phyloP scores from a whole-genome alignment of 331 rosid genomes.

The Acacia concinna region DNA sequence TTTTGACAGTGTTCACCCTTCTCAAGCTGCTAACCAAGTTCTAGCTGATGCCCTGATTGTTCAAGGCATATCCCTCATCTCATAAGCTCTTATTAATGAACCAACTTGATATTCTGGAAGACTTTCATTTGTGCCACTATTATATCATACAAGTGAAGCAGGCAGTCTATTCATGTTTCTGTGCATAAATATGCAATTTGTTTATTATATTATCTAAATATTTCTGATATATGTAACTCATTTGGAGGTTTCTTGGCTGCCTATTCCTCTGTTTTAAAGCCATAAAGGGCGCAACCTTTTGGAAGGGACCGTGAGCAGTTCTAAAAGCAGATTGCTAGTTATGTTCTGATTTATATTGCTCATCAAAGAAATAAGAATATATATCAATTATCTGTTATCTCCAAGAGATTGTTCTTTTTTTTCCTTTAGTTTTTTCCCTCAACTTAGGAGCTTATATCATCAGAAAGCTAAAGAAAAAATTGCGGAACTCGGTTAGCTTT shows the following conservation, averaged over 20 bases:
- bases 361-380: background rate
- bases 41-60: constrained; percentile 64
- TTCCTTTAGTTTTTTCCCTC: no score
- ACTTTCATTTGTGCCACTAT: constrained; percentile 5
- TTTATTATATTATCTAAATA: constrained; percentile 20
- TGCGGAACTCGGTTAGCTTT: background rate
- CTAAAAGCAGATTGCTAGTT: background rate
- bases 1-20: constrained; percentile 89
- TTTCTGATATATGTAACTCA: constrained; percentile 12
- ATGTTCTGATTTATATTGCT: background rate
- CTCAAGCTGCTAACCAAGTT: constrained; percentile 74
- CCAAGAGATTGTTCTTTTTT: background rate
- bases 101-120: constrained; percentile 7
- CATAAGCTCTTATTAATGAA: constrained; percentile 19
- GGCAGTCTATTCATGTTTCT: constrained; percentile 24
- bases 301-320: background rate
- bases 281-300: background rate
- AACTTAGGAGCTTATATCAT: background rate
- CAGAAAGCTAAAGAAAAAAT: background rate
- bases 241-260: background rate
- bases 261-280: background rate
- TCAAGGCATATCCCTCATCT: constrained; percentile 62
- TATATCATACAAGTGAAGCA: constrained; percentile 32
- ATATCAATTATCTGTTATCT: background rate
- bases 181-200: constrained; percentile 3